phyloP scores from a whole-genome alignment of 768 basidiomycete genomes.

The Favolaschia claudopus region DNA sequence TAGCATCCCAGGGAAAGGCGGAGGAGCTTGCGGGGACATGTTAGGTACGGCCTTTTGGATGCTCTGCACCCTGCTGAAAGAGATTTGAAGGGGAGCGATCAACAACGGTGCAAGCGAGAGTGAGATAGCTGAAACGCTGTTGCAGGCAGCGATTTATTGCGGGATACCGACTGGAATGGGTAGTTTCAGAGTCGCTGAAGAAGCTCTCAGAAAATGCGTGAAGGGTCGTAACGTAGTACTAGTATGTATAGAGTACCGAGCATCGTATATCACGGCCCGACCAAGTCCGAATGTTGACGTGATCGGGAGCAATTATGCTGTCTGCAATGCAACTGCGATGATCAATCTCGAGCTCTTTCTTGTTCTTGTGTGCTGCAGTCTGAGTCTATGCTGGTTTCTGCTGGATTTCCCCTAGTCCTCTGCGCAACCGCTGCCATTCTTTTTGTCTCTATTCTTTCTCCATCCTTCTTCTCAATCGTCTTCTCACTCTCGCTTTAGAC shows the following conservation, averaged over 20 bases:
- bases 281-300: too few species aligned
- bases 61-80: background rate
- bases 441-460: constrained; percentile 1
- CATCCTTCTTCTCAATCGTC: background rate
- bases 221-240: constrained; percentile 33
- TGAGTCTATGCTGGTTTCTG: constrained; percentile 1
- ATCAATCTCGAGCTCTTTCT: constrained; percentile 17
- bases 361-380: background rate
- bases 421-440: constrained; percentile 11
- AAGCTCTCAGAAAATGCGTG: constrained; percentile 45
- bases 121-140: constrained; percentile 52
- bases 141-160: constrained; percentile 52
- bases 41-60: constrained; percentile 33
- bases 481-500: background rate
- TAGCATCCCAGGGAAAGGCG: constrained; percentile 51
- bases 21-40: constrained; percentile 51
- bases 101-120: constrained; percentile 52
- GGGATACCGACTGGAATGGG: constrained; percentile 53
- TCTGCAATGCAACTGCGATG: background rate
- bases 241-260: background rate
- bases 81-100: constrained; percentile 45
- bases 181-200: constrained; percentile 50
- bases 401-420: background rate
- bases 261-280: too few species aligned
- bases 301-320: background rate